Conservation (phyloP, 2,329 filamentous ascomycete genomes). For the Botrytis elliptica region DNA sequence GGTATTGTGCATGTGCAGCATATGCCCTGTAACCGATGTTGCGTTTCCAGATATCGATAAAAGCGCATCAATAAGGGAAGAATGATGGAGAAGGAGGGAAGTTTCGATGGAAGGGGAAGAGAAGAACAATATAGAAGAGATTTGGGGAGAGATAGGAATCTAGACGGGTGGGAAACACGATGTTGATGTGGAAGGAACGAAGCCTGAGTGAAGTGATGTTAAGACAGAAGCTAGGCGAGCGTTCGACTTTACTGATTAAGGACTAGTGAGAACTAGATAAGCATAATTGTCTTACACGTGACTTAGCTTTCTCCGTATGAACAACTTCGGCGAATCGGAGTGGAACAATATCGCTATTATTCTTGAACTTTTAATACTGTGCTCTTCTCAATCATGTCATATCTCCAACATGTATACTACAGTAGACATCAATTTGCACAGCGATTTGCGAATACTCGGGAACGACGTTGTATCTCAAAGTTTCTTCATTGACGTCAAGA, state of each 20-base stretch:
- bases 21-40: neutral
- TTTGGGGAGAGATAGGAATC: neutral
- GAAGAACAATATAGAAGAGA: neutral
- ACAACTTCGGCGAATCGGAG: neutral
- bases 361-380: neutral
- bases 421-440: too few relatives aligned
- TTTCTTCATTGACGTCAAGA: neutral
- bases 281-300: neutral
- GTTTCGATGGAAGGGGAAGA: neutral
- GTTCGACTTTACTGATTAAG: neutral
- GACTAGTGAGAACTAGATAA: neutral
- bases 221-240: neutral
- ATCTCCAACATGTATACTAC: neutral
- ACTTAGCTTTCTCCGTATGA: neutral
- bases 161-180: neutral
- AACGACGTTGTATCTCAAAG: neutral
- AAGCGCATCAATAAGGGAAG: neutral
- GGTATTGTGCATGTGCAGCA: neutral
- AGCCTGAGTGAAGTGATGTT: slow-evolving; percentile 13
- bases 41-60: neutral
- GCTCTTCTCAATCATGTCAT: neutral
- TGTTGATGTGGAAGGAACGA: neutral
- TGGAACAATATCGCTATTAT: neutral
- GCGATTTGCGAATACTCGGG: neutral
- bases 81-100: neutral